A percentile compares a stretch with the other conserved stretches of the same genome.
Conservation (phyloP, 768 basidiomycete species). For the Termitomyces bulborhizus region DNA sequence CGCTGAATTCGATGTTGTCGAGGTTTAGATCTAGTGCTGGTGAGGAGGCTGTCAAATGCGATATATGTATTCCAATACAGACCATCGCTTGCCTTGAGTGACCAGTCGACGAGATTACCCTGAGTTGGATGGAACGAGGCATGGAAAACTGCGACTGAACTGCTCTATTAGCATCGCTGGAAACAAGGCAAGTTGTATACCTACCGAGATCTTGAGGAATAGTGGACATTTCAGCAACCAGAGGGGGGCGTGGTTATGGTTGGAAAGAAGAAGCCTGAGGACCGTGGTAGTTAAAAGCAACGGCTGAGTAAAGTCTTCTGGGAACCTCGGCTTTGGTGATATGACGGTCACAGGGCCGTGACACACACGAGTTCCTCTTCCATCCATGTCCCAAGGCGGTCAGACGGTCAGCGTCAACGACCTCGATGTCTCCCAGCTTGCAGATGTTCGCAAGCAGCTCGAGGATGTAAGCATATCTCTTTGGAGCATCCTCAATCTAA, state of each 20-base stretch:
- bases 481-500: not conserved
- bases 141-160: constrained; percentile 75
- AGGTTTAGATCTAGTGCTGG: constrained; percentile 50
- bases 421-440: constrained; percentile 79
- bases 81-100: constrained; percentile 65
- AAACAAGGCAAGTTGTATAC: constrained; percentile 4
- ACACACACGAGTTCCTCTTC: constrained; percentile 4
- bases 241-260: not conserved
- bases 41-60: not conserved
- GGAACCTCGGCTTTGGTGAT: not conserved
- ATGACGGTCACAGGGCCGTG: not conserved
- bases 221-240: not conserved
- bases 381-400: constrained; percentile 35
- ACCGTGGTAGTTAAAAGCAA: not conserved
- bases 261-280: too few relatives aligned
- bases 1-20: constrained; percentile 72
- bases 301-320: not conserved
- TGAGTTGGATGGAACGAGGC: constrained; percentile 80
- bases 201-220: constrained; percentile 51
- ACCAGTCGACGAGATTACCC: constrained; percentile 80
- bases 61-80: constrained; percentile 6
- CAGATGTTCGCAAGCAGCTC: constrained; percentile 85
- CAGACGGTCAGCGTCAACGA: constrained; percentile 79
- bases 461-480: constrained; percentile 63
- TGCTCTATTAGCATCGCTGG: not conserved